phyloP scores from a whole-genome alignment of 2,329 filamentous ascomycete species.

The Ascomycota sp. region DNA sequence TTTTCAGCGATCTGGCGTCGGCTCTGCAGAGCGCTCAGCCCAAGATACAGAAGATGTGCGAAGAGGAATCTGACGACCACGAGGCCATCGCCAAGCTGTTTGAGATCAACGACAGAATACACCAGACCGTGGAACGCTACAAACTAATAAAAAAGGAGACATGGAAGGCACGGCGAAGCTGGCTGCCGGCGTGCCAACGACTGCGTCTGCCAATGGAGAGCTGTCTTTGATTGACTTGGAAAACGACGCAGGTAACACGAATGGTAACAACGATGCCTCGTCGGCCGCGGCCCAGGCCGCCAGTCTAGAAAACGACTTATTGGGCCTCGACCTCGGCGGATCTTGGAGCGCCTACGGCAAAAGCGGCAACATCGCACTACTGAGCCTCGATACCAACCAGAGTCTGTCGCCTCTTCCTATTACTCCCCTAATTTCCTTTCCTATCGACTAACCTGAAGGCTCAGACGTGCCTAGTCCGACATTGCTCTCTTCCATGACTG shows the following conservation, averaged over 20 bases:
- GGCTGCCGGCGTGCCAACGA: constrained; percentile 48
- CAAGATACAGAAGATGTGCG: constrained; percentile 98
- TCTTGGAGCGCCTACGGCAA: constrained; percentile 40
- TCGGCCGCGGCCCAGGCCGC: constrained; percentile 28
- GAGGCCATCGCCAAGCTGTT: constrained; percentile 89
- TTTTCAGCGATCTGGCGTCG: constrained; percentile 68
- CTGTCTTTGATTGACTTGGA: constrained; percentile 89
- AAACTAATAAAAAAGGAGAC: constrained; percentile 93
- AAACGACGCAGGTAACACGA: constrained; percentile 35
- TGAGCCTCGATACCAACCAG: constrained; percentile 54
- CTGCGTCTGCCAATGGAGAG: constrained; percentile 37
- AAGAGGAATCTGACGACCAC: constrained; percentile 91
- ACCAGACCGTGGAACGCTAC: constrained; percentile 86
- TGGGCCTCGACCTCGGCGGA: constrained; percentile 68
- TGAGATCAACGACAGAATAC: constrained; percentile 97
- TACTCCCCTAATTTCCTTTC: too few species aligned
- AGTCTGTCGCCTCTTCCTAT: constrained; percentile 34
- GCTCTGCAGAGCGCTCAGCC: constrained; percentile 84
- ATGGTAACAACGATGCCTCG: constrained; percentile 20
- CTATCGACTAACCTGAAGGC: too few species aligned
- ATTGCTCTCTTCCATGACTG: constrained; percentile 41
- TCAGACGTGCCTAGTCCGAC: constrained; percentile 47
- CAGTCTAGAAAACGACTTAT: constrained; percentile 70
- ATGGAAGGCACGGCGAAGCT: constrained; percentile 66
- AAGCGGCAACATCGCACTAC: constrained; percentile 62